Percentiles rank a stretch among this genome's conserved stretches.
phyloP scores from a whole-genome alignment of 495 filamentous ascomycete genomes.

The Acidiella bohemica region DNA sequence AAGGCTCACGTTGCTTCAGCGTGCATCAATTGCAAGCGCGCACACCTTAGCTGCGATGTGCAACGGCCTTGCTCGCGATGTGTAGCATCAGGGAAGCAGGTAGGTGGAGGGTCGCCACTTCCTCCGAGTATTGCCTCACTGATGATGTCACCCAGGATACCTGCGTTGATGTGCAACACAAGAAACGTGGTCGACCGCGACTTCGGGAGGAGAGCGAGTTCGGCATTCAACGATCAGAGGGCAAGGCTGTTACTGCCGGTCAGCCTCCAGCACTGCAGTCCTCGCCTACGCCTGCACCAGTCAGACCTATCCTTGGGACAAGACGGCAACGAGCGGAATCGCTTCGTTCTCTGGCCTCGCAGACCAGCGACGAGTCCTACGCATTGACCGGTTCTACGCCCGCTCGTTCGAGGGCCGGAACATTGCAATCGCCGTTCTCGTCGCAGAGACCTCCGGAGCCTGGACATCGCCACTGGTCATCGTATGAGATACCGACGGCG shows the following conservation, averaged over 20 bases:
- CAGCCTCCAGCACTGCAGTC: slow-evolving; percentile 1
- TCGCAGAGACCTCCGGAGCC: too few species aligned
- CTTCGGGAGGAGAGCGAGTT: slow-evolving; percentile 65
- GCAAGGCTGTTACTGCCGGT: too few species aligned
- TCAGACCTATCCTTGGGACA: slow-evolving; percentile 3
- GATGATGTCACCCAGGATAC: slow-evolving; percentile 44
- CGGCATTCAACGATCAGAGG: not conserved
- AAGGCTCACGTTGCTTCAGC: slow-evolving; percentile 96
- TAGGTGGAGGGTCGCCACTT: slow-evolving; percentile 28
- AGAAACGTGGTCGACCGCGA: slow-evolving; percentile 84
- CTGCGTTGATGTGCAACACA: slow-evolving; percentile 93
- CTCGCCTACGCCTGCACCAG: not conserved
- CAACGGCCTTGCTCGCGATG: slow-evolving; percentile 50
- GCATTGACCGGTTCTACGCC: slow-evolving; percentile 1
- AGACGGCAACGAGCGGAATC: slow-evolving; percentile 11
- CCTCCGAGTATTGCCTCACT: not conserved
- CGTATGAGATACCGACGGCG: slow-evolving; percentile 15
- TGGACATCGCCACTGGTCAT: too few species aligned
- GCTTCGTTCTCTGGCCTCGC: slow-evolving; percentile 10
- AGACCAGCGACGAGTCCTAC: slow-evolving; percentile 11
- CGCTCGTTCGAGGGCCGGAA: not conserved
- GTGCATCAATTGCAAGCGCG: slow-evolving; percentile 94
- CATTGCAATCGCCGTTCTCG: slow-evolving; percentile 5
- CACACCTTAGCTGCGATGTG: slow-evolving; percentile 71
- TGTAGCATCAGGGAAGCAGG: slow-evolving; percentile 50